Evolutionary conservation across 306 rosid genomes (phyloP).

Genomic region (Ormosia semicastrata): DNA sequence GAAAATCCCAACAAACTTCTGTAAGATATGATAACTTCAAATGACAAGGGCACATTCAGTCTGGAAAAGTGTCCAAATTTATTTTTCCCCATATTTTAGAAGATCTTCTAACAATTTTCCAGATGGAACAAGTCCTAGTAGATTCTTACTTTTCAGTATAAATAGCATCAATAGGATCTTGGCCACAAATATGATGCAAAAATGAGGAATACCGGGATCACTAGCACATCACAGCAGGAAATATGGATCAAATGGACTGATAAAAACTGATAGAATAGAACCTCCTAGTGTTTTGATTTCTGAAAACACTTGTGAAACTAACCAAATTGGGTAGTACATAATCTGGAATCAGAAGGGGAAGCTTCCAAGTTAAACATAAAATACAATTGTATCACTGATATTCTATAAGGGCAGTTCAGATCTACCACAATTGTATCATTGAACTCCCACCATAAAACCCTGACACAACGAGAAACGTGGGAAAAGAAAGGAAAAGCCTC

Average conservation of each 20-base stretch:
- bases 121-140: not conserved
- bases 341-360: not conserved
- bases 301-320: not conserved
- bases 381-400: not conserved
- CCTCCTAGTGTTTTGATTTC: not conserved
- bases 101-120: not conserved
- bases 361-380: not conserved
- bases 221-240: too few relatives aligned
- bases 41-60: not conserved
- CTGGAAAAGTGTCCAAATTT: not conserved
- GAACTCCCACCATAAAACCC: too few relatives aligned
- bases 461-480: not conserved
- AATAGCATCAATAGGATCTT: not conserved
- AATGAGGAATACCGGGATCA: not conserved
- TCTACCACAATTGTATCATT: conserved; percentile 9
- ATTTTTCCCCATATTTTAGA: not conserved
- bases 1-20: not conserved
- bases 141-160: not conserved
- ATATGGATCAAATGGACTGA: too few relatives aligned
- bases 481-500: not conserved
- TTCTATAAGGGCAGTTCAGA: not conserved
- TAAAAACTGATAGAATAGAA: not conserved
- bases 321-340: not conserved
- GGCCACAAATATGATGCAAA: not conserved
- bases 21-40: not conserved